Evolutionary conservation across 2,329 filamentous ascomycete genomes (phyloP).

Genomic region (Exophiala lecanii-corni): DNA sequence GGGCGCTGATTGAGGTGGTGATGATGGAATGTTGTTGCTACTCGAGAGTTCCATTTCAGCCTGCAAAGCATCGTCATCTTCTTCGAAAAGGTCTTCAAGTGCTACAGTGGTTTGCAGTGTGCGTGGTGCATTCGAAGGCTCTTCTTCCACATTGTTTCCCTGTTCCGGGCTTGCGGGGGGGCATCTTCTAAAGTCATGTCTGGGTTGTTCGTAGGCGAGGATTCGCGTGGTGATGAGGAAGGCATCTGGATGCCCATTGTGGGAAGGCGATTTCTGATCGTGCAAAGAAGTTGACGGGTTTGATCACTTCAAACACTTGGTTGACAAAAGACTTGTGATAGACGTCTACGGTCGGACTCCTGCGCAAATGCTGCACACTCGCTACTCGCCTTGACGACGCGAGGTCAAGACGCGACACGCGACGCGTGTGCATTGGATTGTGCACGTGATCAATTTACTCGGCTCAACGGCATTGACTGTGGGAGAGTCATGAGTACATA

Average conservation of each 20-base stretch:
- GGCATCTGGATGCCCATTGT: conserved; percentile 27
- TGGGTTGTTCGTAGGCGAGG: conserved; percentile 9
- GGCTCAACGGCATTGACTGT: no score
- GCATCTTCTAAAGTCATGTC: conserved; percentile 26
- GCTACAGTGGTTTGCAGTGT: conserved; percentile 31
- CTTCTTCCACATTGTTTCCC: conserved; percentile 13
- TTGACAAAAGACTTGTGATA: no score
- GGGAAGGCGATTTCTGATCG: no score
- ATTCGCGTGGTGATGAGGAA: conserved; percentile 24
- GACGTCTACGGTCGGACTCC: no score
- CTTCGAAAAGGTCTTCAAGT: conserved; percentile 54
- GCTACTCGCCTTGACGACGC: no score
- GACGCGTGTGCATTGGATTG: no score
- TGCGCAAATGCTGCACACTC: no score
- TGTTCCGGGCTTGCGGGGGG: conserved; percentile 8
- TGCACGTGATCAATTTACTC: no score
- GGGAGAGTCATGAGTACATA: no score
- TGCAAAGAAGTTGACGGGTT: no score
- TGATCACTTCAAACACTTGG: no score
- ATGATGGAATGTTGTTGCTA: conserved; percentile 36
- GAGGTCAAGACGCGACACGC: no score
- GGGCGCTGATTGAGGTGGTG: conserved; percentile 32
- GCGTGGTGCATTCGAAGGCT: conserved; percentile 10
- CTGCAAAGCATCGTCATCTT: conserved; percentile 38
- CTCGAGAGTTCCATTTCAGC: conserved; percentile 53